These are phyloP conservation scores for Dimocarpus longan DNA, from an alignment of 345 rosid genomes.

Conservation along the genomic window DNA sequence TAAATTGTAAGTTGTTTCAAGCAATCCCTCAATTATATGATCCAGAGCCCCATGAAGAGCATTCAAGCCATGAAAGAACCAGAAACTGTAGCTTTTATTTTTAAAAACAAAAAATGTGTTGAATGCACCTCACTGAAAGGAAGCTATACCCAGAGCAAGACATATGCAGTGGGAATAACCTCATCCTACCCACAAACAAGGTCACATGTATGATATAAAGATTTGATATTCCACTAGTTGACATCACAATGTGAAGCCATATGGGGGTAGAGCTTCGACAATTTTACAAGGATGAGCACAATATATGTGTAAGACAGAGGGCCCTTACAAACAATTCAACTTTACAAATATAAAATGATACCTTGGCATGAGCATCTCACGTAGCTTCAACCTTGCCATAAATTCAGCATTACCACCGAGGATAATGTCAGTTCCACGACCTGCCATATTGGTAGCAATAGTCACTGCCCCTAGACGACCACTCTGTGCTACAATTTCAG, in stretches of 20 bases:
- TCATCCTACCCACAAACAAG: conserved; percentile 3
- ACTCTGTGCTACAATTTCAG: conserved; percentile 98
- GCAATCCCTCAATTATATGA: neutral
- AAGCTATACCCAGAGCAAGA: neutral
- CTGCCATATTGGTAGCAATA: conserved; percentile 99
- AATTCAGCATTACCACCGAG: conserved; percentile 98
- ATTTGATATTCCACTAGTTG: neutral
- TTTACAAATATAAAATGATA: conserved; percentile 29
- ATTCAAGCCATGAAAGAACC: neutral
- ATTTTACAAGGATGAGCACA: neutral
- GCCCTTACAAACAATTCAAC: conserved; percentile 10
- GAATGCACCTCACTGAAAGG: neutral
- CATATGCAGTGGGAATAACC: neutral
- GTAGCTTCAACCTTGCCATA: conserved; percentile 96
- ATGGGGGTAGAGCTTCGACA: conserved; percentile 3
- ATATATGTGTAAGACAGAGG: neutral
- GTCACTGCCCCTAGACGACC: conserved; percentile 98
- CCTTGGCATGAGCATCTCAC: conserved; percentile 99
- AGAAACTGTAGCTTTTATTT: neutral
- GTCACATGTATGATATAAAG: neutral
- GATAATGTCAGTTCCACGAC: conserved; percentile 98
- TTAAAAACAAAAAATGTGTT: neutral
- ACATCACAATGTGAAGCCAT: neutral
- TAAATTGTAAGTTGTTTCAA: neutral
- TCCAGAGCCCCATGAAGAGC: neutral